Conservation (phyloP, 2,329 filamentous ascomycete genomes). For the Chaetoscypha palmicola region DNA sequence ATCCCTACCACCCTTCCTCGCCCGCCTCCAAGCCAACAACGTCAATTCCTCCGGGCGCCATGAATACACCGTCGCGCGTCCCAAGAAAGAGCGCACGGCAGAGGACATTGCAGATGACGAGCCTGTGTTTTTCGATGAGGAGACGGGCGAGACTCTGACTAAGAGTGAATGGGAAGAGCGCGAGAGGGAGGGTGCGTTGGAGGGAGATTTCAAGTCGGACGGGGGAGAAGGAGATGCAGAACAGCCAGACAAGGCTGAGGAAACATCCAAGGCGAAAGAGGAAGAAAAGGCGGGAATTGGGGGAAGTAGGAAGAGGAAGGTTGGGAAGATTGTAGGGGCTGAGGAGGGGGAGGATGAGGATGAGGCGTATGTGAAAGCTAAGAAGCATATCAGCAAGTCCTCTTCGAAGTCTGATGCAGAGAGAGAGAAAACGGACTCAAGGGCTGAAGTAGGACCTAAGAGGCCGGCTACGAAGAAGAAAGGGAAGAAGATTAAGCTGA, state of each 20-base stretch:
- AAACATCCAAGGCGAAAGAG: not conserved
- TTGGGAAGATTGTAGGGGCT: slow-evolving; percentile 44
- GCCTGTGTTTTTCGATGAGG: slow-evolving; percentile 68
- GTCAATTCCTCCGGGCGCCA: slow-evolving; percentile 40
- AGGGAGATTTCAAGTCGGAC: not conserved
- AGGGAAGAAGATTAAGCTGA: slow-evolving; percentile 57
- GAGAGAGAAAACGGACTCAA: slow-evolving; percentile 19
- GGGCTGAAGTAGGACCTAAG: slow-evolving; percentile 20
- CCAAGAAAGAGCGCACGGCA: slow-evolving; percentile 45
- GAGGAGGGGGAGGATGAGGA: slow-evolving; percentile 22
- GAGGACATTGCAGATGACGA: slow-evolving; percentile 71
- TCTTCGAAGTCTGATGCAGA: not conserved
- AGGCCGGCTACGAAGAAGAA: slow-evolving; percentile 30
- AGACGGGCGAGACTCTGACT: slow-evolving; percentile 50
- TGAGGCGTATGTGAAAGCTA: slow-evolving; percentile 2
- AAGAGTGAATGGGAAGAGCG: slow-evolving; percentile 32
- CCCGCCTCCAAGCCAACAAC: slow-evolving; percentile 47
- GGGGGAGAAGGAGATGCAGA: slow-evolving; percentile 18
- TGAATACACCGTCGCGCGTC: slow-evolving; percentile 31
- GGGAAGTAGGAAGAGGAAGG: slow-evolving; percentile 47
- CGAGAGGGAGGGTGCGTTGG: slow-evolving; percentile 22
- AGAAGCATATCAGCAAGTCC: slow-evolving; percentile 3
- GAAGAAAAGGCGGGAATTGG: slow-evolving; percentile 32
- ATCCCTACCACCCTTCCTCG: slow-evolving; percentile 54
- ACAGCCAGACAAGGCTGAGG: not conserved